Evolutionary conservation across 306 rosid species (phyloP), one percentile per base, ranked within the genome.

Genomic region (Rosa chinensis): DNA sequence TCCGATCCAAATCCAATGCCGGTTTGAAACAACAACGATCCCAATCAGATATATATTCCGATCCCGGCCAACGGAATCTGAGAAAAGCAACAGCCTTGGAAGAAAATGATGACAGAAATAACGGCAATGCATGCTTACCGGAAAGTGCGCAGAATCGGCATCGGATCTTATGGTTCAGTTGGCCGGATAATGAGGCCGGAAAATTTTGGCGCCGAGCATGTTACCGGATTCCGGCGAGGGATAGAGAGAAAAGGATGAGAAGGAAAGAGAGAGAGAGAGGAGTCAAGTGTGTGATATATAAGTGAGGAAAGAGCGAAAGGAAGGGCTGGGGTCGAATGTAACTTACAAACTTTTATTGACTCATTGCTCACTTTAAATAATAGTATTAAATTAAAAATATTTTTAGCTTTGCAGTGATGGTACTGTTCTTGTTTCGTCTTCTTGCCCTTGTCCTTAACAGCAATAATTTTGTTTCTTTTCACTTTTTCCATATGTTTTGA

Each of bases 1-100:
- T 63, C 71, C 84, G 89, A 90, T 87, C 89, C 90, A 73, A 82
- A 82, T 82, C 81, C 47, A 72, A 63, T 71, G 70, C 61, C 17
- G 21, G 32, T 9, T 11, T 21, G 10, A 43, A 44, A 21, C 4
- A 21, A 8, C 40, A 61, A 66, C 18, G 76, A 80, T 72, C 84
- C 75, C 76, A 70, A 10, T 66, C 72, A 8, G 47, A 37, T n/a
- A 5, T 8, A 28, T 53, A 67, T 35, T 66, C 79, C 76, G 82
- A 82, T 78, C 79, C 73, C 76, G 66, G 37, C 43, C 4, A 32
- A 66, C 6, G 61, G 49, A 58, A 82, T 47, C 40, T 61, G 48
- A 45, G 16, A 45, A 49, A 83, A 80, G 64, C 0, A 17, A 70
- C 20, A 23, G 55, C 69, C 50, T 61, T 35, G 11, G 11, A 6